These are phyloP conservation scores for Fusarium decemcellulare DNA, from an alignment of 2,329 filamentous ascomycete species.

Conservation along the genomic window DNA sequence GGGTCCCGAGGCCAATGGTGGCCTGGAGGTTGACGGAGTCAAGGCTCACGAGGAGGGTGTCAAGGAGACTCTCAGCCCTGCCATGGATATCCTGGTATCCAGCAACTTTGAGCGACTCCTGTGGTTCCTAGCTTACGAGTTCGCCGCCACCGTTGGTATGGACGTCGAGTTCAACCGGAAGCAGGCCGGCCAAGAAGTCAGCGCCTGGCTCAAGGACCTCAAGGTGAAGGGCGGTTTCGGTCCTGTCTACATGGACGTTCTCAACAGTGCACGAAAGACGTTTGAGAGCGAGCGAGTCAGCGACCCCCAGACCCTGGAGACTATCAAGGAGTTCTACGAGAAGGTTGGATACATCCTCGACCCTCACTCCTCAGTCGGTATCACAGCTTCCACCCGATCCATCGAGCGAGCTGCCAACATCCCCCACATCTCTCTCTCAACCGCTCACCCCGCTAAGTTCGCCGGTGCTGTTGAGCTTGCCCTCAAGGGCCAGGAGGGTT, in stretches of 20 bases:
- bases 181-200: slow-evolving; percentile 82
- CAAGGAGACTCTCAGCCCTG: slow-evolving; percentile 92
- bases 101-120: slow-evolving; percentile 97
- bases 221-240: slow-evolving; percentile 87
- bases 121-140: slow-evolving; percentile 90
- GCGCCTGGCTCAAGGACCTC: slow-evolving; percentile 82
- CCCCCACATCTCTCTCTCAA: slow-evolving; percentile 88
- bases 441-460: slow-evolving; percentile 97
- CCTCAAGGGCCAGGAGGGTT: slow-evolving; percentile 78
- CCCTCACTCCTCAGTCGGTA: slow-evolving; percentile 91
- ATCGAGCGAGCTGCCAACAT: slow-evolving; percentile 68
- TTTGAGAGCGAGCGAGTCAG: slow-evolving; percentile 86
- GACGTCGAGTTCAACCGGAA: slow-evolving; percentile 76
- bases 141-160: slow-evolving; percentile 71
- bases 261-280: slow-evolving; percentile 77
- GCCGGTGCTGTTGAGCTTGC: slow-evolving; percentile 86
- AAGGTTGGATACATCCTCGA: slow-evolving; percentile 86
- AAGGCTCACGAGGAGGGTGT: slow-evolving; percentile 80
- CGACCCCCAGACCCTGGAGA: slow-evolving; percentile 77
- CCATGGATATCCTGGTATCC: slow-evolving; percentile 97
- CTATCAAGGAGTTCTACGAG: slow-evolving; percentile 70
- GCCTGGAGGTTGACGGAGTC: slow-evolving; percentile 73
- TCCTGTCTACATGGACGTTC: slow-evolving; percentile 80
- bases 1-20: slow-evolving; percentile 71
- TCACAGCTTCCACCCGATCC: slow-evolving; percentile 82